phyloP scores from a whole-genome alignment of 225 moss, liverwort and hornwort species.

The Straminergon stramineum region DNA sequence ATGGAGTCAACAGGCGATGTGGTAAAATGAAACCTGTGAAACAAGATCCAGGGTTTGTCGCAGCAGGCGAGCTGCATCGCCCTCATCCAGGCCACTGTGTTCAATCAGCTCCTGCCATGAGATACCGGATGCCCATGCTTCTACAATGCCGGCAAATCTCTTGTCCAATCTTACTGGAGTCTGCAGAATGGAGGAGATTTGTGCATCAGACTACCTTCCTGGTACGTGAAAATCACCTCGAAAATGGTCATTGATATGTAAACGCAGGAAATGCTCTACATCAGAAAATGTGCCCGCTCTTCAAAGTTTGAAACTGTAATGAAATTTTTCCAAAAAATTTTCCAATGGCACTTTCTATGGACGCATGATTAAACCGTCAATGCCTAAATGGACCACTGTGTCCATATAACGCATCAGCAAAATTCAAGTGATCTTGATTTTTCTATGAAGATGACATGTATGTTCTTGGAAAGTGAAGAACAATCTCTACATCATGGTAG shows the following conservation, averaged over 20 bases:
- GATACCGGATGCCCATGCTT: conserved; percentile 83
- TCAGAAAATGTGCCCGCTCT: neutral
- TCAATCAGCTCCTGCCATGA: conserved; percentile 76
- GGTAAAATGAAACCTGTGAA: conserved; percentile 35
- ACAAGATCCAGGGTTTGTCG: conserved; percentile 73
- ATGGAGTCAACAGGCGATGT: neutral
- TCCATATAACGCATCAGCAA: neutral
- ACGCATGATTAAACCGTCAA: neutral
- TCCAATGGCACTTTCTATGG: neutral
- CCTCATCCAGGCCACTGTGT: conserved; percentile 77
- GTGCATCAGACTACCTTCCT: neutral
- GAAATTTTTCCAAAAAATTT: neutral
- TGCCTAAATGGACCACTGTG: neutral
- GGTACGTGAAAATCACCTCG: neutral
- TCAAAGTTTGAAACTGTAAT: neutral
- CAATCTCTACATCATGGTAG: neutral
- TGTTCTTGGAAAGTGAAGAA: neutral
- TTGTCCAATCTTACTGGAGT: conserved; percentile 55
- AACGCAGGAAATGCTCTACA: neutral
- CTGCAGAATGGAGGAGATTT: conserved; percentile 1
- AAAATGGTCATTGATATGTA: neutral
- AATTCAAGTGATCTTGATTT: neutral
- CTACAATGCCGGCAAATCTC: conserved; percentile 69
- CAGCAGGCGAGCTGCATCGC: conserved; percentile 73
- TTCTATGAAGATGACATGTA: neutral